Base-by-base conservation (phyloP, 2,329 filamentous ascomycete species). In the Claviceps lovelessii region DNA sequence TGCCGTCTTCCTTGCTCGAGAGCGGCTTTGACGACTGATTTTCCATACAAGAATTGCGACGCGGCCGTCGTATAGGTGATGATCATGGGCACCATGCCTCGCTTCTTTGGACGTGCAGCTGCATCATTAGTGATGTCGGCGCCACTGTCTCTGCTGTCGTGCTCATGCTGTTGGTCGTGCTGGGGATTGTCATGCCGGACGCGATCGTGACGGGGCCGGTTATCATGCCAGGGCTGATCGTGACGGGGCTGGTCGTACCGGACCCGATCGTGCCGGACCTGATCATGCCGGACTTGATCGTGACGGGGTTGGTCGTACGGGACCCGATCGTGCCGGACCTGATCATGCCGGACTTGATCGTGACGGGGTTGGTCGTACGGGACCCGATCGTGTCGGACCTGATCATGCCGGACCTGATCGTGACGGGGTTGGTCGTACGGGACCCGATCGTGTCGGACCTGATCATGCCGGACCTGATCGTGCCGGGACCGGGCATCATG, bases 21-120 rank as follows among this genome's bases (percentile, higher is more conserved):
- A 0, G 90, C 90, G 23, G 90, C 86, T 58, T 86, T 77, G 28
- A 97, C 88, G 1, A 88, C 83, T 2, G 86, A 87, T 48, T 79
- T 80, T 6, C 93, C 93, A 65, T 95, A 97, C 2, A 98, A 74
- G 62, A 96, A 97, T 58, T 95, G 86, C 0, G 90, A 95, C 5
- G 88, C 88, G 0, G 91, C 86, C 0, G 89, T 94, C 0, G 88
- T 89, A 65, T 91, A 81, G 50, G 70, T 68, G 57, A 72, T 59
- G 1, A 63, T 69, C 63, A 71, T 66, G 10, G 67, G 61, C 65
- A 69, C 69, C 65, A 69, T 65, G 37, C 60, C 63, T 35, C 63
- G 65, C 50, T 59, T 65, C 35, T 60, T 61, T 44, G 51, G 53
- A 29, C 29, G 8, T 19, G 41, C 50, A 29, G 39, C 5, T n/a